Evolutionary conservation across 1,139 yeast genomes (phyloP).

Genomic region (Citeromyces hawaiiensis): DNA sequence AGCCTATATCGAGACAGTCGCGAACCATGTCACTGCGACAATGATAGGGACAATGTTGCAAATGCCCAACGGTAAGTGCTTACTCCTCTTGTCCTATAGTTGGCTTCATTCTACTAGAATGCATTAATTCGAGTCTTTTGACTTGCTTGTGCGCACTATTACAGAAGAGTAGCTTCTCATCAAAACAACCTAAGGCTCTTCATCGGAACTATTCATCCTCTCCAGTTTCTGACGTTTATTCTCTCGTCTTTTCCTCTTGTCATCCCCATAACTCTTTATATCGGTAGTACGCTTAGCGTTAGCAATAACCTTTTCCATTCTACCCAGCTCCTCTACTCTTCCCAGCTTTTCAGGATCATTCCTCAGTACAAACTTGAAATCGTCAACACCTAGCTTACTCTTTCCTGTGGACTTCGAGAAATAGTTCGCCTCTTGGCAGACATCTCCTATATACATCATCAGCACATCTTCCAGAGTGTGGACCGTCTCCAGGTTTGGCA

Average conservation of each 20-base stretch:
- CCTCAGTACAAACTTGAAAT: constrained; percentile 73
- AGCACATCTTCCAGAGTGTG: constrained; percentile 77
- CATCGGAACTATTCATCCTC: not conserved
- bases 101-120: too few relatives aligned
- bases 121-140: too few relatives aligned
- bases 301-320: constrained; percentile 54
- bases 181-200: not conserved
- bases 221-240: not conserved
- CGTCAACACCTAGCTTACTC: constrained; percentile 66
- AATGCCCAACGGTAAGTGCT: too few relatives aligned
- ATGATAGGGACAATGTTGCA: too few relatives aligned
- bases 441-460: constrained; percentile 59
- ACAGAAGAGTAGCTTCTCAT: not conserved
- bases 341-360: constrained; percentile 78
- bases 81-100: too few relatives aligned
- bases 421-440: constrained; percentile 55
- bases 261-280: not conserved
- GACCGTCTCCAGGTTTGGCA: constrained; percentile 66
- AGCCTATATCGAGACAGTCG: too few relatives aligned
- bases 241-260: not conserved
- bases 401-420: constrained; percentile 17
- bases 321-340: constrained; percentile 67
- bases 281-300: not conserved
- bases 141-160: too few relatives aligned
- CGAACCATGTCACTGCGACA: too few relatives aligned